Base-by-base conservation (phyloP, 2,329 filamentous ascomycete species). In the Apiospora aurea region DNA sequence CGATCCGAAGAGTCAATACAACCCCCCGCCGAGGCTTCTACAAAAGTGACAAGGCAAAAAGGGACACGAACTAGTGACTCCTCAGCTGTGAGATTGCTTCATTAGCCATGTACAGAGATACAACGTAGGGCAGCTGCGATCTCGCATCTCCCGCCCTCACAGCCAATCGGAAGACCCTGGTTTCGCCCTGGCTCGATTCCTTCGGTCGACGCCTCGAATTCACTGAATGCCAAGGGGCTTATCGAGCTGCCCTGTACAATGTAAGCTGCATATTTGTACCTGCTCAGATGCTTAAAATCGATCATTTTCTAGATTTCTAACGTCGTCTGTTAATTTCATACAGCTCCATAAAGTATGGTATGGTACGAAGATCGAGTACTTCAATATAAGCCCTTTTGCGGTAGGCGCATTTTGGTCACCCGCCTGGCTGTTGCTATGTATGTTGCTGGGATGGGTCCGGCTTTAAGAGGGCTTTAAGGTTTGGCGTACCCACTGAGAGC, bases 111-210 rank as follows among this genome's bases (percentile, higher is more conserved):
- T 41, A 64, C 34, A 64, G 18, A 64, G 57, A 64, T 41, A 41
- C 57, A 34, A 64, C 34, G 57, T 68, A 49, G 41, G 24, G 43
- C 43, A 68, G 66, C 46, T 68, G 43, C 43, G 47, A 68, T 46
- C 66, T 68, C 66, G 41, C 66, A 41, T 18, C 41, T 68, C 43
- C 66, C 66, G 24, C 41, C 18, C 24, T 47, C 66, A 68, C 34
- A 41, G 18, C 57, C 57, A 64, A 64, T 64, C 57, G 57, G 57
- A 64, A 64, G 57, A 64, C 57, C 29, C 34, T 64, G 57, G n/a
- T 41, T 41, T 64, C 57, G 29, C 57, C 57, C 29, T 64, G 57
- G 29, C 57, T 61, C 53, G 29, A 61, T 21, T 61, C 53, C 29
- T 38, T 61, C 26, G 47, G 53, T 61, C 29, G 29, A 26, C 10